phyloP scores from a whole-genome alignment of 2,329 filamentous ascomycete genomes.

The Lachnellula occidentalis region DNA sequence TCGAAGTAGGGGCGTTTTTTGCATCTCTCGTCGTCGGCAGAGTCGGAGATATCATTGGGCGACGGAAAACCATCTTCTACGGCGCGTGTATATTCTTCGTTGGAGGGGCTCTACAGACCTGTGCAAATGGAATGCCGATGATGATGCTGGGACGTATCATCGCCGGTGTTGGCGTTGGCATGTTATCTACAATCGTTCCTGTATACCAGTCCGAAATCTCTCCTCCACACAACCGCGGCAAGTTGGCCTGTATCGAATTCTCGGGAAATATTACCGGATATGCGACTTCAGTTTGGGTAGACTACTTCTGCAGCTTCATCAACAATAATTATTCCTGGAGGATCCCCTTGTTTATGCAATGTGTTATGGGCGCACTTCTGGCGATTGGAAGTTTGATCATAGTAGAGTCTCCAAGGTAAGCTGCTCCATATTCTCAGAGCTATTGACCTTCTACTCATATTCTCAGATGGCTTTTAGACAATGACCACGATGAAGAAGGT shows the following conservation, averaged over 20 bases:
- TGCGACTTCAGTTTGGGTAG: constrained; percentile 94
- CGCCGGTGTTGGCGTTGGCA: constrained; percentile 80
- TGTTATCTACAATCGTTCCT: constrained; percentile 85
- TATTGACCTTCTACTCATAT: constrained; percentile 9
- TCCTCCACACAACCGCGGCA: constrained; percentile 90
- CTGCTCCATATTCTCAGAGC: background rate
- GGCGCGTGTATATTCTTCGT: constrained; percentile 83
- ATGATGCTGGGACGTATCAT: constrained; percentile 82
- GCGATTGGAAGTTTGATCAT: constrained; percentile 85
- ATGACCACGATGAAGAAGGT: constrained; percentile 96
- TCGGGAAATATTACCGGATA: constrained; percentile 96
- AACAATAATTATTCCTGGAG: constrained; percentile 83
- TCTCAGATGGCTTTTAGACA: constrained; percentile 86
- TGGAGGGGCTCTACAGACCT: constrained; percentile 80
- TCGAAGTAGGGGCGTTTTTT: constrained; percentile 89
- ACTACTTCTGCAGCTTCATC: constrained; percentile 95
- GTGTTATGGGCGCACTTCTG: constrained; percentile 84
- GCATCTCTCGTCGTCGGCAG: constrained; percentile 81
- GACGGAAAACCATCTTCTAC: constrained; percentile 85
- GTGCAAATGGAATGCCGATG: constrained; percentile 78
- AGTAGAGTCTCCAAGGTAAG: constrained; percentile 86
- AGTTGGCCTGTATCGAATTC: constrained; percentile 96
- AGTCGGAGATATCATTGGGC: constrained; percentile 86
- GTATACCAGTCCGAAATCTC: constrained; percentile 95
- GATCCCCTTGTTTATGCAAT: constrained; percentile 84